Evolutionary conservation across 2,329 filamentous ascomycete species (phyloP).

Genomic region (Calonectria leucothoes): DNA sequence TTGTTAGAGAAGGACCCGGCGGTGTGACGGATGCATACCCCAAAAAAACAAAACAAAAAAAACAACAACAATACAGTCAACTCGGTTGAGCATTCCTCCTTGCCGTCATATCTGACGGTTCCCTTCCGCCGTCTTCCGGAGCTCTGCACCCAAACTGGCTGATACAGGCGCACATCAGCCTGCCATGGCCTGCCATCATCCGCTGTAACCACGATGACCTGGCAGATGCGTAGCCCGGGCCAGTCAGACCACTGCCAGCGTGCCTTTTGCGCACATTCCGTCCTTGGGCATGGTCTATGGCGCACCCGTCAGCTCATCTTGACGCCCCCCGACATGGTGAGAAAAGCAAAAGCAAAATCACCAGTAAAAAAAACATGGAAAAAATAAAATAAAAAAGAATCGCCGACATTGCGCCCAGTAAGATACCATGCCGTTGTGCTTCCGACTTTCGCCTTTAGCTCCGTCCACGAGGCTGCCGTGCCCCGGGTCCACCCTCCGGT

Average conservation of each 20-base stretch:
- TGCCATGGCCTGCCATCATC: not conserved
- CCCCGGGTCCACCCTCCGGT: not conserved
- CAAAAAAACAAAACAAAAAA: not conserved
- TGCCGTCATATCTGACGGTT: not conserved
- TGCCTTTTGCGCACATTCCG: not conserved
- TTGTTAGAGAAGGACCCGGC: not conserved
- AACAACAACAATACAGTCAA: not conserved
- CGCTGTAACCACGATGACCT: conserved; percentile 2
- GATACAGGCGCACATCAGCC: not conserved
- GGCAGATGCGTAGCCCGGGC: conserved; percentile 7
- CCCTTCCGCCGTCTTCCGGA: not conserved
- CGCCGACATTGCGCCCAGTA: not conserved
- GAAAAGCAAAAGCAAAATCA: not conserved
- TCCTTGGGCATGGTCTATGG: not conserved
- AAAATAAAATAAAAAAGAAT: not conserved
- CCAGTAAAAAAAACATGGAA: too few species aligned
- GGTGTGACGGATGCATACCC: not conserved
- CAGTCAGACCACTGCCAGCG: conserved; percentile 17
- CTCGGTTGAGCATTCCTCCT: not conserved
- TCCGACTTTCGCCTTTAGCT: conserved; percentile 17
- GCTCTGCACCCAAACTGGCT: not conserved
- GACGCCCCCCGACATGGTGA: not conserved
- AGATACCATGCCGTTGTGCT: not conserved
- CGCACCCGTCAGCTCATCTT: not conserved
- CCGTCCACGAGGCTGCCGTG: not conserved